phyloP scores from a whole-genome alignment of 805 yeast genomes.

The Saturnispora sekii region DNA sequence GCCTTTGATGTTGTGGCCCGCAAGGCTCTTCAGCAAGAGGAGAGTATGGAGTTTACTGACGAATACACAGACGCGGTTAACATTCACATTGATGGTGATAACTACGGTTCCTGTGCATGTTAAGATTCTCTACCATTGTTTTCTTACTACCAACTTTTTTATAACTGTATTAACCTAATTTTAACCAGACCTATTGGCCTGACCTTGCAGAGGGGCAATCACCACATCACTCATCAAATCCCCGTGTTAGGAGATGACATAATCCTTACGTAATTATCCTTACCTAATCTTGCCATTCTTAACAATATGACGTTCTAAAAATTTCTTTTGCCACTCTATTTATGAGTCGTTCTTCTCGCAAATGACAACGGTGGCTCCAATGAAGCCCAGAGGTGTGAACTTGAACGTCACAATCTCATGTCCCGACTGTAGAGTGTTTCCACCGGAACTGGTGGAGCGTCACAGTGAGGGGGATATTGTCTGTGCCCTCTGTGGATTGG shows the following conservation, averaged over 20 bases:
- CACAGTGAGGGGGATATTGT: slow-evolving; percentile 97
- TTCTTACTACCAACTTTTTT: neutral
- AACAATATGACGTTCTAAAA: neutral
- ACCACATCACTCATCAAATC: neutral
- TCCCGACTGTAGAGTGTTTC: slow-evolving; percentile 92
- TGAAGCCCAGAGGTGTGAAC: slow-evolving; percentile 50
- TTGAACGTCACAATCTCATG: slow-evolving; percentile 83
- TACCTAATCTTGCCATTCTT: neutral
- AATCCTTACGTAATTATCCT: neutral
- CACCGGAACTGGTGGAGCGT: slow-evolving; percentile 91
- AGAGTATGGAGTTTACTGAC: slow-evolving; percentile 80
- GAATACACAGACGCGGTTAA: slow-evolving; percentile 96
- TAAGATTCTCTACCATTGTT: neutral
- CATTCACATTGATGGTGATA: slow-evolving; percentile 81
- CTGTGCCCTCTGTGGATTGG: slow-evolving; percentile 96
- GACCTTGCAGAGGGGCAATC: neutral
- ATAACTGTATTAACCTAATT: too few species aligned
- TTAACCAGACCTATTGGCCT: too few species aligned
- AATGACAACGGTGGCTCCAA: slow-evolving; percentile 12
- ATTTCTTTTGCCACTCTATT: neutral
- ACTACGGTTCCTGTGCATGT: slow-evolving; percentile 61
- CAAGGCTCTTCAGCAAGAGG: slow-evolving; percentile 93
- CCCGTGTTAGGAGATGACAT: too few species aligned
- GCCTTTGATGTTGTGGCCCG: slow-evolving; percentile 95
- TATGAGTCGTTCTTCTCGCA: neutral